These are phyloP conservation scores for Dryadomyces sulphureus DNA, from an alignment of 2,329 filamentous ascomycete species.

Conservation along the genomic window DNA sequence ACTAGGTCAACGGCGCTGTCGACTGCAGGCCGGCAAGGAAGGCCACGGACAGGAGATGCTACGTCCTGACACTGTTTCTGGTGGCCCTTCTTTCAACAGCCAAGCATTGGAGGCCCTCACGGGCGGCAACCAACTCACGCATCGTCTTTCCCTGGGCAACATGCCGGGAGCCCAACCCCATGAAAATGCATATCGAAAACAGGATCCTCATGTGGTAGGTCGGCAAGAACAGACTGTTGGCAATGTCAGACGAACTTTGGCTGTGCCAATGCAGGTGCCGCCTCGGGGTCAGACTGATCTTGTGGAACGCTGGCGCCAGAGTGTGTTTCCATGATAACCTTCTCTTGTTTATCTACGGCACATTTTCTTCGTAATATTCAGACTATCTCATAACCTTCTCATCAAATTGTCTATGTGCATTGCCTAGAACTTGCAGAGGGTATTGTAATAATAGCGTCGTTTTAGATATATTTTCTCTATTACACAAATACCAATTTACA, in stretches of 20 bases:
- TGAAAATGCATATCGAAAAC: conserved; percentile 14
- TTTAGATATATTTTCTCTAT: too few relatives aligned
- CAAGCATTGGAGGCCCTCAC: conserved; percentile 13
- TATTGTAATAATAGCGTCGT: too few relatives aligned
- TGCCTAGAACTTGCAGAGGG: too few relatives aligned
- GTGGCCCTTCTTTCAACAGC: conserved; percentile 11
- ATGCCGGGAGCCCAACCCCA: conserved; percentile 32
- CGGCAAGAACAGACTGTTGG: too few relatives aligned
- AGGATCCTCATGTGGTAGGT: not conserved
- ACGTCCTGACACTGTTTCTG: conserved; percentile 15
- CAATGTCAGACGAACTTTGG: conserved; percentile 3
- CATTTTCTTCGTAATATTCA: not conserved
- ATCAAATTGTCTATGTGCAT: not conserved
- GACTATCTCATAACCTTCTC: not conserved
- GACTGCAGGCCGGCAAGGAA: conserved; percentile 56
- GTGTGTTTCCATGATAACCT: conserved; percentile 11
- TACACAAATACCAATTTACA: too few relatives aligned
- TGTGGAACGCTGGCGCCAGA: conserved; percentile 21
- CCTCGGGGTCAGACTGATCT: conserved; percentile 16
- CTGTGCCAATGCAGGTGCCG: conserved; percentile 6
- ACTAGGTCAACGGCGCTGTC: conserved; percentile 58
- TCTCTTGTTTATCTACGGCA: not conserved
- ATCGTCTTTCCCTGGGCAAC: conserved; percentile 43
- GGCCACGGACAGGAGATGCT: conserved; percentile 42
- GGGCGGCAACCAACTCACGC: conserved; percentile 19